phyloP scores from a whole-genome alignment of 495 filamentous ascomycete genomes.

The Aspergillus heteromorphus region DNA sequence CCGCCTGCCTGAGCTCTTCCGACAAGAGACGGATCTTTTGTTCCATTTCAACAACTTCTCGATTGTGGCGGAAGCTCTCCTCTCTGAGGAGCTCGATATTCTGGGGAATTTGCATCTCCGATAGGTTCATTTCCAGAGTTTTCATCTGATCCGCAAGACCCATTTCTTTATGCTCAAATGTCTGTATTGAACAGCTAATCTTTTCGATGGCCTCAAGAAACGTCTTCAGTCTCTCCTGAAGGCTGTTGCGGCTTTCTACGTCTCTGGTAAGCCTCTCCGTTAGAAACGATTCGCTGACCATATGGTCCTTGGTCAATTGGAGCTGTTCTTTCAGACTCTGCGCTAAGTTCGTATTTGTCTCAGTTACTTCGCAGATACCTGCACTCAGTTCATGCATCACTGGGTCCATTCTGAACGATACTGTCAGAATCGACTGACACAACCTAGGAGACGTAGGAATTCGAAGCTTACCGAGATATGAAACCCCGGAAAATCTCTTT shows the following conservation, averaged over 20 bases:
- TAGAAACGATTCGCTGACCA: slow-evolving; percentile 22
- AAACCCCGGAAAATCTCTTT: slow-evolving; percentile 13
- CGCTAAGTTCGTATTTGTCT: slow-evolving; percentile 11
- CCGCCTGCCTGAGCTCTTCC: slow-evolving; percentile 10
- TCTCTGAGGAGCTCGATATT: background rate
- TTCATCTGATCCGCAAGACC: slow-evolving; percentile 19
- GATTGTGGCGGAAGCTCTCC: slow-evolving; percentile 8
- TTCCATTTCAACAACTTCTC: slow-evolving; percentile 25
- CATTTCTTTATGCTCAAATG: slow-evolving; percentile 11
- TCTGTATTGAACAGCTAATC: slow-evolving; percentile 15
- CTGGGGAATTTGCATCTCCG: slow-evolving; percentile 16
- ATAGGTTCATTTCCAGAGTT: slow-evolving; percentile 16
- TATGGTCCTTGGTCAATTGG: slow-evolving; percentile 10
- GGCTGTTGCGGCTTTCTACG: slow-evolving; percentile 4
- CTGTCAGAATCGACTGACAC: too few relatives aligned
- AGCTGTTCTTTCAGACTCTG: slow-evolving; percentile 18
- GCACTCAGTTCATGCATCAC: slow-evolving; percentile 15
- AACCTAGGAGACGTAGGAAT: background rate
- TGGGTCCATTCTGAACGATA: slow-evolving; percentile 15
- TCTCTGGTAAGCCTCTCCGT: slow-evolving; percentile 19
- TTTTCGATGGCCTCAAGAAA: slow-evolving; percentile 17
- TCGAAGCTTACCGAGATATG: slow-evolving; percentile 18
- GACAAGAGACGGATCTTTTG: slow-evolving; percentile 17
- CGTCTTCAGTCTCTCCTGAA: slow-evolving; percentile 16
- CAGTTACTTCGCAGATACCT: slow-evolving; percentile 10